Evolutionary conservation across 805 yeast genomes (phyloP).

Genomic region (Saccharomycopsis vini): DNA sequence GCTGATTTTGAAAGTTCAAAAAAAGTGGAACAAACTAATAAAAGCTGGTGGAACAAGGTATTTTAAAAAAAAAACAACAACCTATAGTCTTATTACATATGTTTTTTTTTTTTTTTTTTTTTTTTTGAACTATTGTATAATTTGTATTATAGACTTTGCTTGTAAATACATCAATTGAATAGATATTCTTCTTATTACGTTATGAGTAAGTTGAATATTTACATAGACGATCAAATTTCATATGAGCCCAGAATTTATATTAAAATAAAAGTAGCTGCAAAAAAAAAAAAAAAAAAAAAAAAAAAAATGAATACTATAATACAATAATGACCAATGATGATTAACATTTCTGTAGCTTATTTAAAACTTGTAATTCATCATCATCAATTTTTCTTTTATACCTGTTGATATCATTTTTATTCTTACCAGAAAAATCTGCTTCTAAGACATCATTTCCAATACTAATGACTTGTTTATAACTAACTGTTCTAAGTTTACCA

Average conservation of each 20-base stretch:
- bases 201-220: too few species aligned
- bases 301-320: too few species aligned
- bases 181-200: too few species aligned
- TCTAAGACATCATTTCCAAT: constrained; percentile 29
- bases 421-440: too few species aligned
- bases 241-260: too few species aligned
- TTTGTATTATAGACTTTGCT: background rate
- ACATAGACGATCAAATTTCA: too few species aligned
- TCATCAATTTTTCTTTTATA: constrained; percentile 9
- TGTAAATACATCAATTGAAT: too few species aligned
- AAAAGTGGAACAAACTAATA: constrained; percentile 1
- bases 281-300: too few species aligned
- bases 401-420: background rate
- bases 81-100: background rate
- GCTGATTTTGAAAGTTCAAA: background rate
- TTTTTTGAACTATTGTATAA: background rate
- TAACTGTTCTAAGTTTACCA: constrained; percentile 64
- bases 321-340: too few species aligned
- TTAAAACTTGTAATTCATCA: constrained; percentile 6
- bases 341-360: constrained; percentile 4
- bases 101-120: too few species aligned
- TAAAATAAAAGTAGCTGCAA: too few species aligned
- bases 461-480: constrained; percentile 68
- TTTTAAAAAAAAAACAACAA: background rate
- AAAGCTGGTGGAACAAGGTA: constrained; percentile 5